Percentiles rank a stretch among this genome's conserved stretches.
Conservation (phyloP, 208 protist species). For the Wallacemonas sp. region DNA sequence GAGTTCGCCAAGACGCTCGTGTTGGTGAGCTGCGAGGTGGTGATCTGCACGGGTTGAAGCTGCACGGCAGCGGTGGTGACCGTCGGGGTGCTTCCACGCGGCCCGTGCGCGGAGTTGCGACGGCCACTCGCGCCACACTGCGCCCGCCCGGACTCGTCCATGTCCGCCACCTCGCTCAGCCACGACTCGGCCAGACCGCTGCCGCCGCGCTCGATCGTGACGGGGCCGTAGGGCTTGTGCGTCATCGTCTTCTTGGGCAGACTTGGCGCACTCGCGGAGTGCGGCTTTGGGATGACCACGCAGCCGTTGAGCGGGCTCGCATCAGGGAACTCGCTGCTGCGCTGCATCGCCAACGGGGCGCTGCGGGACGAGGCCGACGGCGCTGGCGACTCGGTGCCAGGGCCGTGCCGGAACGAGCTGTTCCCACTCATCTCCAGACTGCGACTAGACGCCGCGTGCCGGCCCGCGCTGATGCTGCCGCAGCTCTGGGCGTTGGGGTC, state of each 20-base stretch:
- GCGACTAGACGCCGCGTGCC: neutral
- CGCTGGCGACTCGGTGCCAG: conserved; percentile 3
- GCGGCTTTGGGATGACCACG: too few species aligned
- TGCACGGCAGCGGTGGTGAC: neutral
- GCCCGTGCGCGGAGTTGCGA: neutral
- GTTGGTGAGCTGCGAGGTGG: neutral
- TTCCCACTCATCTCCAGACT: conserved; percentile 5
- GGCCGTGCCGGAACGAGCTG: conserved; percentile 3
- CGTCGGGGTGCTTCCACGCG: too few species aligned
- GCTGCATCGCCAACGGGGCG: too few species aligned
- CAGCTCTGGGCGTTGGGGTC: neutral
- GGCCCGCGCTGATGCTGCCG: neutral
- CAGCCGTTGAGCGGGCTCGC: too few species aligned
- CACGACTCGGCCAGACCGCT: neutral
- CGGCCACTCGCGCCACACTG: neutral
- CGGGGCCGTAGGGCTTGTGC: conserved; percentile 6
- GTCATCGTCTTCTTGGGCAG: conserved; percentile 10
- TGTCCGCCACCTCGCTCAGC: neutral
- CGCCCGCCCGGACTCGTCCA: neutral
- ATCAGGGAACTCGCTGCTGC: neutral
- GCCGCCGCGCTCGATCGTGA: neutral
- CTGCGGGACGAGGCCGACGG: too few species aligned
- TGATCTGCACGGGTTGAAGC: too few species aligned
- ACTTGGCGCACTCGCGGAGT: neutral
- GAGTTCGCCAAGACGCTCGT: neutral